A percentile compares a stretch with the other conserved stretches of the same genome.
Evolutionary conservation across 1,284 basidiomycete species (phyloP).

Genomic region (Vanrija sp.): DNA sequence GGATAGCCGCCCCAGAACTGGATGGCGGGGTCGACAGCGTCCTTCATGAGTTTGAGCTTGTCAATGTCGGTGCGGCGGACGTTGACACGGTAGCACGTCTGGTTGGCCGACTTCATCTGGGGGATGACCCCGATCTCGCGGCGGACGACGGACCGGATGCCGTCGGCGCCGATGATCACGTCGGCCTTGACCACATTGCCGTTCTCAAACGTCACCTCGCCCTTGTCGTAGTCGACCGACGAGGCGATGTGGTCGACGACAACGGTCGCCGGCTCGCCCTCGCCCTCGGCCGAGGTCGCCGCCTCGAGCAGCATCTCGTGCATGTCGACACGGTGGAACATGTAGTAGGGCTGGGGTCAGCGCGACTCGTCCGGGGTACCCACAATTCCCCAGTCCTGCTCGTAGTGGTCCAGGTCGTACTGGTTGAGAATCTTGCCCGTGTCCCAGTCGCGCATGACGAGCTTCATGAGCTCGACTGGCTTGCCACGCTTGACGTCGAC

Average conservation of each 20-base stretch:
- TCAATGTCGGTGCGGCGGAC: conserved; percentile 36
- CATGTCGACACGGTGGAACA: conserved; percentile 48
- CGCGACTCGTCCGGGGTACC: not conserved
- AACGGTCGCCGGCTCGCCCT: conserved; percentile 30
- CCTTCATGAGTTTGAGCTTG: conserved; percentile 39
- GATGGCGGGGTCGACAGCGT: conserved; percentile 42
- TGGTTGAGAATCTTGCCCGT: conserved; percentile 34
- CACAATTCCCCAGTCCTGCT: conserved; percentile 33
- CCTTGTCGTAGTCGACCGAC: conserved; percentile 34
- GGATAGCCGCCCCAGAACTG: conserved; percentile 49
- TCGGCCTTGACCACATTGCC: conserved; percentile 38
- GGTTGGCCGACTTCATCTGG: conserved; percentile 39
- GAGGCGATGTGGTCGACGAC: conserved; percentile 42
- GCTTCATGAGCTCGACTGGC: conserved; percentile 35
- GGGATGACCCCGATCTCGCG: conserved; percentile 32
- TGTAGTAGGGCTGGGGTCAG: conserved; percentile 23
- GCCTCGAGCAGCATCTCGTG: conserved; percentile 39
- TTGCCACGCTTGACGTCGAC: conserved; percentile 29
- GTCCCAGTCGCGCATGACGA: conserved; percentile 40
- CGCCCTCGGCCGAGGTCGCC: conserved; percentile 32
- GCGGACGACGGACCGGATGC: conserved; percentile 41
- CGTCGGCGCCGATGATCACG: conserved; percentile 47
- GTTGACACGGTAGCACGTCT: conserved; percentile 50
- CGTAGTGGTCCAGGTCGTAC: conserved; percentile 34
- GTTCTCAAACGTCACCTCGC: conserved; percentile 41